These are phyloP conservation scores for Russula lepida DNA, from an alignment of 768 basidiomycete genomes.

Conservation along the genomic window DNA sequence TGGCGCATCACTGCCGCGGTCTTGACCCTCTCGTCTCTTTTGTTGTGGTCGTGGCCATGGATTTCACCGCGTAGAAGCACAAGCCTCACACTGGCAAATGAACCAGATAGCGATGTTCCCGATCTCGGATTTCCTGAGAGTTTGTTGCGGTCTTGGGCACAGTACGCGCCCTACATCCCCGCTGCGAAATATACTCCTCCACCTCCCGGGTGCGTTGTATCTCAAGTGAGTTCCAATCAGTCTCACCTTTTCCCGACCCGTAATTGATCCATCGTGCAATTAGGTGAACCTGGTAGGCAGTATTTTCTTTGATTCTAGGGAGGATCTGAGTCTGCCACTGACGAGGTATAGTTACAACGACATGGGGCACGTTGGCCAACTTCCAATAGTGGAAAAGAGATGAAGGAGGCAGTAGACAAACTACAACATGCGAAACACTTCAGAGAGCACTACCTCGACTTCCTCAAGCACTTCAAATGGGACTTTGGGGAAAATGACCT, in stretches of 20 bases:
- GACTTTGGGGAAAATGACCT: conserved; percentile 49
- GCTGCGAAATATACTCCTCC: conserved; percentile 37
- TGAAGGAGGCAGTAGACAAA: conserved; percentile 43
- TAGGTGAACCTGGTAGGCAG: conserved; percentile 54
- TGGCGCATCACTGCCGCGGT: not conserved
- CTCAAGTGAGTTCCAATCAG: conserved; percentile 37
- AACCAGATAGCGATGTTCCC: not conserved
- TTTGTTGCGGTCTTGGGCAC: conserved; percentile 37
- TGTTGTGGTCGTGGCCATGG: conserved; percentile 5
- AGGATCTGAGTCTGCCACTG: not conserved
- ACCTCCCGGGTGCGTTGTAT: conserved; percentile 42
- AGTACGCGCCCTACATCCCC: conserved; percentile 54
- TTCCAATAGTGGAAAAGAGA: conserved; percentile 33
- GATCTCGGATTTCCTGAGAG: conserved; percentile 12
- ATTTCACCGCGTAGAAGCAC: conserved; percentile 27
- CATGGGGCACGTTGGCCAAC: conserved; percentile 80
- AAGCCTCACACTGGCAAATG: conserved; percentile 28
- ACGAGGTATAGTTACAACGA: conserved; percentile 51
- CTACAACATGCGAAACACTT: conserved; percentile 41
- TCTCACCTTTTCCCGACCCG: not conserved
- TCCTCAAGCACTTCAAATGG: conserved; percentile 52
- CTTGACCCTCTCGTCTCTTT: not conserved
- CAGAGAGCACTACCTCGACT: conserved; percentile 41
- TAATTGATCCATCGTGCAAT: not conserved
- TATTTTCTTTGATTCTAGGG: not conserved